Evolutionary conservation across 768 basidiomycete genomes (phyloP).

Genomic region (Lactarius indigo): DNA sequence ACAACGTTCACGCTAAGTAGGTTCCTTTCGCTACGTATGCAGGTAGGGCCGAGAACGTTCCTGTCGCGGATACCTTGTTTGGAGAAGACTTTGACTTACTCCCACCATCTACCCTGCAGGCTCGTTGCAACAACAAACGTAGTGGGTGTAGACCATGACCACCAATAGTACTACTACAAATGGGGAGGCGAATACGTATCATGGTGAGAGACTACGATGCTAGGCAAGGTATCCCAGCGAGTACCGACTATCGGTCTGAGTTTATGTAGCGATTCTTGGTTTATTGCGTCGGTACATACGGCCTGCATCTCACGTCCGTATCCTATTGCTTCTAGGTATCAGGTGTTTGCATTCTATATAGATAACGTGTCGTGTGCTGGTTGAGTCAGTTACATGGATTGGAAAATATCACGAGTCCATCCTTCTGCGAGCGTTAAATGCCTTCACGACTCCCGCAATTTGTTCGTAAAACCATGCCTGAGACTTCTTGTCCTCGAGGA

Average conservation of each 20-base stretch:
- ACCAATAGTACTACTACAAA: no score
- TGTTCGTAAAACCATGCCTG: constrained; percentile 81
- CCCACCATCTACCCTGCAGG: constrained; percentile 43
- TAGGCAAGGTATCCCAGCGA: no score
- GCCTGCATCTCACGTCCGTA: neutral
- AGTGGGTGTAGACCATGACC: no score
- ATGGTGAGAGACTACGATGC: no score
- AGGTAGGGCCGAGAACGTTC: constrained; percentile 46
- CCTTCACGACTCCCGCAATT: constrained; percentile 70
- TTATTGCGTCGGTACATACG: neutral
- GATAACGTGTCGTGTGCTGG: constrained; percentile 3
- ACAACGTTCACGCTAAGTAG: constrained; percentile 63
- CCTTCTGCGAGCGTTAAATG: constrained; percentile 67
- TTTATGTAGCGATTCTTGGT: neutral
- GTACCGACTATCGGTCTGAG: no score
- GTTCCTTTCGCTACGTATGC: neutral
- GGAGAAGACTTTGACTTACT: constrained; percentile 48
- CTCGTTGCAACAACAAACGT: no score
- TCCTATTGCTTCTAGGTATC: neutral
- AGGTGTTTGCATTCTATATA: constrained; percentile 16
- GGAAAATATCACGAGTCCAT: constrained; percentile 48
- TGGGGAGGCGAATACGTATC: no score
- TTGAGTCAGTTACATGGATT: constrained; percentile 8
- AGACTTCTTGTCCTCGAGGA: constrained; percentile 69
- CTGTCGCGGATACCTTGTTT: constrained; percentile 52